Evolutionary conservation across 192 early-diverging fungal species (phyloP).

Genomic region (Spizellomyces sp.): DNA sequence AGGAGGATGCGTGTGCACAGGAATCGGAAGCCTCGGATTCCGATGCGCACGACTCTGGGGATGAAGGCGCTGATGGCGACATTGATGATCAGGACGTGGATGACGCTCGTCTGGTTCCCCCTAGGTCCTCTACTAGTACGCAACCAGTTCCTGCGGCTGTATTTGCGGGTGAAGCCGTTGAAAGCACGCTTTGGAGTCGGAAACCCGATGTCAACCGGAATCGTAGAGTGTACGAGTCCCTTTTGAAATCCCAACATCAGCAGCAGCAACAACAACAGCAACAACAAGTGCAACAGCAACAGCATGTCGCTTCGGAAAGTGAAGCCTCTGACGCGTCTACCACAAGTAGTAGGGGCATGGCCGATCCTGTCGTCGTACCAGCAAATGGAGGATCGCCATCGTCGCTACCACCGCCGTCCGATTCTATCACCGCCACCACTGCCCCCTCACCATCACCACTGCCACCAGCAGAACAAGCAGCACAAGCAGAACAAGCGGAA

Average conservation of each 20-base stretch:
- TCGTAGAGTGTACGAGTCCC: too few relatives aligned
- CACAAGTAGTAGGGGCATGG: too few relatives aligned
- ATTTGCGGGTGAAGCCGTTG: conserved; percentile 17
- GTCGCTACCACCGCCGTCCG: neutral
- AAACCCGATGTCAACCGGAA: too few relatives aligned
- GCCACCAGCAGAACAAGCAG: neutral
- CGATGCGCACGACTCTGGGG: conserved; percentile 1
- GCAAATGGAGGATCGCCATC: too few relatives aligned
- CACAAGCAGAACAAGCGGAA: neutral
- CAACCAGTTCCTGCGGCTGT: neutral
- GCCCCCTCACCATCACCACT: neutral
- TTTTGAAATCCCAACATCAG: too few relatives aligned
- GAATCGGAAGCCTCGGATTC: neutral
- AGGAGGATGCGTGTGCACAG: neutral
- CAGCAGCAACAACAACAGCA: too few relatives aligned
- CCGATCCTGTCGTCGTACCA: too few relatives aligned
- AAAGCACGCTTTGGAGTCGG: neutral
- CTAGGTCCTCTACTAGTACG: too few relatives aligned
- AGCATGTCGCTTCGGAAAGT: too few relatives aligned
- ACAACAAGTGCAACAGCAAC: too few relatives aligned
- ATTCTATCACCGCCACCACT: neutral
- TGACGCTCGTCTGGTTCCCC: neutral
- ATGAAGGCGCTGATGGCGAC: neutral
- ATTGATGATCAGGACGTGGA: neutral
- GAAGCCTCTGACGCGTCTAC: too few relatives aligned